Percentiles rank a stretch among this genome's conserved stretches.
Evolutionary conservation across 352 stramenopile species (phyloP).

Genomic region (Peronospora farinosa): DNA sequence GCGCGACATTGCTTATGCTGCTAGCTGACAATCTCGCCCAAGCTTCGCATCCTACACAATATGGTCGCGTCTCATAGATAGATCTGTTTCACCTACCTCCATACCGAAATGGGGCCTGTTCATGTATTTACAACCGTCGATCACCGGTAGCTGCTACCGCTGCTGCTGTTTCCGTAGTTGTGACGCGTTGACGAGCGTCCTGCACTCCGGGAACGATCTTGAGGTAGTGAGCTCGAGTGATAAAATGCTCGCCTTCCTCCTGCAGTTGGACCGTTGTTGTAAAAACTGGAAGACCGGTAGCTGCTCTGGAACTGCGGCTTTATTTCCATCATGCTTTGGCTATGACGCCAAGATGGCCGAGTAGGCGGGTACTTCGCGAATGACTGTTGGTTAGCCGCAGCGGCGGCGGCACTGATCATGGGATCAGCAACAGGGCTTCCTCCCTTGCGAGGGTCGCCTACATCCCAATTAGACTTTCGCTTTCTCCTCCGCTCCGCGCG

Average conservation of each 20-base stretch:
- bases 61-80: conserved; percentile 35
- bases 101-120: conserved; percentile 7
- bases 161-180: conserved; percentile 24
- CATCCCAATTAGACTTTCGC: conserved; percentile 79
- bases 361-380: conserved; percentile 51
- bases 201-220: conserved; percentile 48
- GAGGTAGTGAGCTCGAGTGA: conserved; percentile 42
- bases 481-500: conserved; percentile 58
- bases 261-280: conserved; percentile 25
- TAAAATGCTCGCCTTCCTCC: conserved; percentile 34
- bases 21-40: not conserved
- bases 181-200: conserved; percentile 40
- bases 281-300: conserved; percentile 39
- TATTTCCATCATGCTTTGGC: conserved; percentile 53
- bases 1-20: not conserved
- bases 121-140: conserved; percentile 8
- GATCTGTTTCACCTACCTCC: conserved; percentile 18
- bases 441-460: conserved; percentile 59
- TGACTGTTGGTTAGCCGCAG: conserved; percentile 39
- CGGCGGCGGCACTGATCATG: conserved; percentile 25
- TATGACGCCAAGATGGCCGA: conserved; percentile 54
- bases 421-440: conserved; percentile 29
- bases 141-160: conserved; percentile 29
- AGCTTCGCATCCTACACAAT: conserved; percentile 28
- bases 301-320: conserved; percentile 37